Evolutionary conservation across 805 yeast species (phyloP), one percentile per base, ranked within the genome.

Genomic region (Kuraishia ogatae): DNA sequence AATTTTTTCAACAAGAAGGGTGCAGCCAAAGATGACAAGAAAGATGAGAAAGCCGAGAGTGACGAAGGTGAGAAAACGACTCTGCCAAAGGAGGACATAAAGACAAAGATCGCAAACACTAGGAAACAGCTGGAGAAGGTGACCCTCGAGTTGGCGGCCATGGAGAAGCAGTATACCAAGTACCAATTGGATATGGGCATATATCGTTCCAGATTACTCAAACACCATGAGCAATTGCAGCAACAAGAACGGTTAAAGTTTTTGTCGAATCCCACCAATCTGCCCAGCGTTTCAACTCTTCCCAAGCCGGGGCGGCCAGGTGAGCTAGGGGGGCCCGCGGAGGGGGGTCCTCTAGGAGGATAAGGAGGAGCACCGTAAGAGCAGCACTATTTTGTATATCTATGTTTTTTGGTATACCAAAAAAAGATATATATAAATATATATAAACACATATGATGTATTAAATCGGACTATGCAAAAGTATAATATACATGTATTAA

Each of bases 111-210:
- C 19, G 51, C 53, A 1, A 55, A 56, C 21, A 20, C 57, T 28
- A 49, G 57, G 20, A 59, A 60, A 17, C 58, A 64, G 35, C 55
- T 69, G 11, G 57, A 59, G 2, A 64, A 59, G 2, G 24, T 65
- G 7, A 55, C 60, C n/a, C 54, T 17, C 8, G 54, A 54, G 26
- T 19, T 60, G 19, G 39, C 51, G 1, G 35, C 57, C 2, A 68
- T 76, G 23, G 62, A 64, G 19, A 62, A 61, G 22, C 59, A 62
- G 53, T 75, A 76, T 61, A 73, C 69, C 55, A 64, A 68, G 43
- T 80, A 67, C 61, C 67, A 62, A 43, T 65, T 81, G 52, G 73
- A 77, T 60, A 57, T 64, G 17, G 72, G 68, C 29, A 72, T 80
- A 47, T 79, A 74, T 61, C 71, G 65, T 55, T 64, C 68, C 39